Conservation (phyloP, 768 basidiomycete genomes). For the Podaxis pistillaris region DNA sequence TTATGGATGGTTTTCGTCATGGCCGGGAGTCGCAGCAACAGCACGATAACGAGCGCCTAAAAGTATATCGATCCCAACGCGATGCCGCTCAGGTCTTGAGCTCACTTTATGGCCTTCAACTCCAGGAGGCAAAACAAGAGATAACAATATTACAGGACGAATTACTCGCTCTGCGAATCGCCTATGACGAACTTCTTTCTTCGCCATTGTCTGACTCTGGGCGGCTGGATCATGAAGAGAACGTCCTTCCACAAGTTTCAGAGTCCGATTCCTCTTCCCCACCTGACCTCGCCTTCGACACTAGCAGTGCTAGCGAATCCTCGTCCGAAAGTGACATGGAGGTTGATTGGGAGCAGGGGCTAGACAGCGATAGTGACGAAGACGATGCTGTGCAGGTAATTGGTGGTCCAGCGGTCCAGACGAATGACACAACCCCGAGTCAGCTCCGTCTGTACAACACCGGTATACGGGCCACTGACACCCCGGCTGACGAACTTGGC, state of each 20-base stretch:
- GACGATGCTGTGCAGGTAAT: neutral
- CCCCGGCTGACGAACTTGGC: neutral
- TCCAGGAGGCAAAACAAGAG: constrained; percentile 19
- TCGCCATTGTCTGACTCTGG: neutral
- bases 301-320: neutral
- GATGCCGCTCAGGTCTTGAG: constrained; percentile 19
- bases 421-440: neutral
- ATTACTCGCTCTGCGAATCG: constrained; percentile 22
- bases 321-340: neutral
- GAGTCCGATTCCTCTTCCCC: neutral
- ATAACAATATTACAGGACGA: constrained; percentile 22
- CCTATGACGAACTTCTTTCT: constrained; percentile 18
- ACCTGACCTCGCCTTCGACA: neutral
- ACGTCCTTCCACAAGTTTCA: neutral
- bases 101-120: constrained; percentile 14
- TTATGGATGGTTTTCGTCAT: constrained; percentile 19
- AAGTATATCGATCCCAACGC: constrained; percentile 20
- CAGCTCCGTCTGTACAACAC: neutral
- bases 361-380: neutral
- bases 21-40: constrained; percentile 18
- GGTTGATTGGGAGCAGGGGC: neutral
- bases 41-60: constrained; percentile 17
- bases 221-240: neutral
- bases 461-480: neutral
- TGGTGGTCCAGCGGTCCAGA: neutral